phyloP scores from a whole-genome alignment of 2,329 filamentous ascomycete genomes.

The Paecilomyces sp. region DNA sequence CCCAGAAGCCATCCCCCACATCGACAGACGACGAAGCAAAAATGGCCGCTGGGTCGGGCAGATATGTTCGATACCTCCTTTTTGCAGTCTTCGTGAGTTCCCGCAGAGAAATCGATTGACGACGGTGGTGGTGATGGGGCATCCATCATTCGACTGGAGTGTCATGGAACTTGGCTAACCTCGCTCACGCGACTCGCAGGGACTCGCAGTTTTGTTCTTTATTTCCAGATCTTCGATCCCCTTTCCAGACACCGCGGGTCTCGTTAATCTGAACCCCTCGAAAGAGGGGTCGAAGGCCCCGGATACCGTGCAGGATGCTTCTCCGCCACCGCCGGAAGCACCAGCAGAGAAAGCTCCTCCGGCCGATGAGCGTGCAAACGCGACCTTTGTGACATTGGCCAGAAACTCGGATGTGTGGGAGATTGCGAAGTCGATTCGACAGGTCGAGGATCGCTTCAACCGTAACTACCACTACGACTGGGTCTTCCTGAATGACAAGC shows the following conservation, averaged over 20 bases:
- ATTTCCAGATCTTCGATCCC: constrained; percentile 58
- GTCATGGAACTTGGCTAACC: background rate
- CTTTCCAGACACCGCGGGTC: constrained; percentile 20
- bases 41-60: constrained; percentile 24
- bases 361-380: constrained; percentile 75
- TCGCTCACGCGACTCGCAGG: constrained; percentile 29
- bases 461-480: constrained; percentile 95
- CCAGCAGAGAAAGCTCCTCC: constrained; percentile 38
- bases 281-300: constrained; percentile 13
- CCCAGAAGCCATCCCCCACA: background rate
- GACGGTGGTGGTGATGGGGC: background rate
- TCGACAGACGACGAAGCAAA: background rate
- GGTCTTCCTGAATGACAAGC: constrained; percentile 97
- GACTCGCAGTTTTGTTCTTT: constrained; percentile 72
- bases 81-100: constrained; percentile 71
- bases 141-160: background rate
- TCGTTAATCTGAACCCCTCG: constrained; percentile 15
- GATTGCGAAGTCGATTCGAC: constrained; percentile 88
- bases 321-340: constrained; percentile 7
- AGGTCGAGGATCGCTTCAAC: constrained; percentile 98
- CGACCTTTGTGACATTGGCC: constrained; percentile 92
- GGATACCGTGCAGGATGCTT: constrained; percentile 16
- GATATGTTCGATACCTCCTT: constrained; percentile 57
- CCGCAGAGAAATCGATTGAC: background rate
- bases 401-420: constrained; percentile 95